Conservation (phyloP, 2,329 filamentous ascomycete species). For the Dactylellina haptotyla region DNA sequence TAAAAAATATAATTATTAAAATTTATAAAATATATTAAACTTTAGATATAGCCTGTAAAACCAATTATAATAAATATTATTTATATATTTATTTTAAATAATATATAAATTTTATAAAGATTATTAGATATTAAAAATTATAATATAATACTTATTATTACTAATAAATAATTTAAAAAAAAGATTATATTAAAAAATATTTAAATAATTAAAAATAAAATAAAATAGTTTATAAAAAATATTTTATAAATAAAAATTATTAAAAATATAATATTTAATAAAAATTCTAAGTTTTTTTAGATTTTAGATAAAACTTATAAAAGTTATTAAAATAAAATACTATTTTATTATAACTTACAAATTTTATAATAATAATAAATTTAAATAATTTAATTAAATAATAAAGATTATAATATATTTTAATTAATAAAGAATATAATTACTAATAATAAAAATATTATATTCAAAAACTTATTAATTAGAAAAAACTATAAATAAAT, state of each 20-base stretch:
- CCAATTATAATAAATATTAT: not conserved
- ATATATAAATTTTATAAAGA: not conserved
- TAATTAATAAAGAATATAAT: not conserved
- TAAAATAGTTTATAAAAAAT: not conserved
- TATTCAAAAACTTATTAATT: not conserved
- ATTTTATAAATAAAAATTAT: constrained; percentile 3
- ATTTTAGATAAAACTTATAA: not conserved
- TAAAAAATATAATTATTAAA: constrained; percentile 11
- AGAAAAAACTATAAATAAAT: not conserved
- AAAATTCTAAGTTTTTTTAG: not conserved
- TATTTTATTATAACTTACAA: constrained; percentile 1
- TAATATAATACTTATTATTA: not conserved
- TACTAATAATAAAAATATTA: not conserved
- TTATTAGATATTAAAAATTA: not conserved
- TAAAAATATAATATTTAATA: no score
- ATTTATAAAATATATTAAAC: constrained; percentile 1
- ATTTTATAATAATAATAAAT: not conserved
- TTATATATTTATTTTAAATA: constrained; percentile 1
- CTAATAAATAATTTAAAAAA: constrained; percentile 15
- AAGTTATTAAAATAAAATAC: no score
- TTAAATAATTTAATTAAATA: not conserved
- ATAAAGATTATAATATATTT: not conserved
- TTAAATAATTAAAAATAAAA: constrained; percentile 6
- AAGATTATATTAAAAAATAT: constrained; percentile 1
- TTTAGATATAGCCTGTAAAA: constrained; percentile 6